These are phyloP conservation scores for Cenchrus americanus DNA, from an alignment of 176 grass and related monocot genomes.

Conservation along the genomic window DNA sequence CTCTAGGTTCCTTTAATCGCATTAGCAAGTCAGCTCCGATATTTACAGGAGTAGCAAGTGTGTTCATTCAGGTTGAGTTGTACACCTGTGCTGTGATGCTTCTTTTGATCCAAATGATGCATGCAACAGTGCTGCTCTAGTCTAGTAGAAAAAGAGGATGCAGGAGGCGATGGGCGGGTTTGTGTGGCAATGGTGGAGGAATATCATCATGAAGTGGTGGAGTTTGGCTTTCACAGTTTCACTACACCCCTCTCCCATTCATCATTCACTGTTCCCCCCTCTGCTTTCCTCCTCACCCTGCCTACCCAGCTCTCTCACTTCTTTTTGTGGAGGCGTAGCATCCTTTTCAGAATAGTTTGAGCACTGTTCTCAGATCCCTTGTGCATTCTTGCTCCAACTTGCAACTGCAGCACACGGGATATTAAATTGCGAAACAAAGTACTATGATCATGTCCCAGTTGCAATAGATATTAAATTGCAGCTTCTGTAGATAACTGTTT, in stretches of 20 bases:
- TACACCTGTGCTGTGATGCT: constrained; percentile 45
- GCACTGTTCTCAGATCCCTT: constrained; percentile 54
- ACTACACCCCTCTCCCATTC: constrained; percentile 1
- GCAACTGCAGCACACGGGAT: background rate
- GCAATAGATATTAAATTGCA: constrained; percentile 1
- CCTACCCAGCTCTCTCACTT: constrained; percentile 14
- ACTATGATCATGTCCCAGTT: background rate
- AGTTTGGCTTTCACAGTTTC: constrained; percentile 48
- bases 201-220: constrained; percentile 59
- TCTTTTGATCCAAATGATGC: constrained; percentile 61
- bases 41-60: background rate
- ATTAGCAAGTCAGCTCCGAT: constrained; percentile 14
- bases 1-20: background rate
- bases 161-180: constrained; percentile 11
- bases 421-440: background rate
- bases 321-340: constrained; percentile 48
- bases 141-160: constrained; percentile 29
- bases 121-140: constrained; percentile 26
- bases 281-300: background rate
- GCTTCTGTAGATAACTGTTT: constrained; percentile 4
- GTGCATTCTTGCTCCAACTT: constrained; percentile 45
- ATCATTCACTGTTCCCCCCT: constrained; percentile 36
- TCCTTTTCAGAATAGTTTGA: constrained; percentile 56
- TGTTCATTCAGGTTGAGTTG: constrained; percentile 13
- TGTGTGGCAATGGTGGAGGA: constrained; percentile 52